Percentiles rank a stretch among this genome's conserved stretches.
These are phyloP conservation scores for Melocanna baccifera DNA, from an alignment of 176 grass and related monocot species.

Conservation along the genomic window DNA sequence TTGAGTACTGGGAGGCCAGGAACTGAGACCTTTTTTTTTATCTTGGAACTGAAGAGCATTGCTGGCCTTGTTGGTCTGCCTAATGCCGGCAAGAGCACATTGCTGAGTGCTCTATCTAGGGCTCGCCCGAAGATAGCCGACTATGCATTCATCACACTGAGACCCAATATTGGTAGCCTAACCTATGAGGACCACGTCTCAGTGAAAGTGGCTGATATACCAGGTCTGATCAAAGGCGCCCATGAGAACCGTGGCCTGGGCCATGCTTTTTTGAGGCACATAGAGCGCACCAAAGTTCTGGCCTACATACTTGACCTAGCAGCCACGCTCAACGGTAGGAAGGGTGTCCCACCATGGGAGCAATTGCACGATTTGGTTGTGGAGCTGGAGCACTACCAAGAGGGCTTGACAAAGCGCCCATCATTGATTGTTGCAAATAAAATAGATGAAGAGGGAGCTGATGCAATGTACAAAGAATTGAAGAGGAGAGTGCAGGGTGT, in stretches of 20 bases:
- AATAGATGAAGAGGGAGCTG: slow-evolving; percentile 76
- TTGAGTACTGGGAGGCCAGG: slow-evolving; percentile 47
- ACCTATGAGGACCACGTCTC: slow-evolving; percentile 69
- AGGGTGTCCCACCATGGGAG: slow-evolving; percentile 76
- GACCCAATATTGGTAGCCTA: slow-evolving; percentile 78
- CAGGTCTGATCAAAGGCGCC: slow-evolving; percentile 82
- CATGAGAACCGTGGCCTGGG: slow-evolving; percentile 79
- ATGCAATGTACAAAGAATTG: slow-evolving; percentile 53
- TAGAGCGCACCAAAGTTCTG: slow-evolving; percentile 85
- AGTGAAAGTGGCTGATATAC: slow-evolving; percentile 83
- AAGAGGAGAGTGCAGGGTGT: slow-evolving; percentile 58
- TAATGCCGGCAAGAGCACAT: slow-evolving; percentile 86
- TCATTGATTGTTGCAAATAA: slow-evolving; percentile 82
- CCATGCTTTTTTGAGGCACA: slow-evolving; percentile 89
- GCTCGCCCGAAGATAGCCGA: slow-evolving; percentile 65
- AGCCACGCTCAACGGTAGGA: slow-evolving; percentile 48
- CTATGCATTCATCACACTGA: slow-evolving; percentile 81
- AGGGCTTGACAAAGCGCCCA: slow-evolving; percentile 66
- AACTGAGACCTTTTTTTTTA: slow-evolving; percentile 59
- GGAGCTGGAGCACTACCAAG: slow-evolving; percentile 77
- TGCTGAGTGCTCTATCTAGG: slow-evolving; percentile 68
- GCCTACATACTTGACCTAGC: slow-evolving; percentile 75
- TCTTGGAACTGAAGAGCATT: slow-evolving; percentile 86
- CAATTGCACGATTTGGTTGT: slow-evolving; percentile 60
- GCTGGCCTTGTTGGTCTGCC: slow-evolving; percentile 85